A percentile compares a stretch with the other conserved stretches of the same genome.
These are phyloP conservation scores for Fusarium brevicatenulatum DNA, from an alignment of 2,329 filamentous ascomycete species.

Conservation along the genomic window DNA sequence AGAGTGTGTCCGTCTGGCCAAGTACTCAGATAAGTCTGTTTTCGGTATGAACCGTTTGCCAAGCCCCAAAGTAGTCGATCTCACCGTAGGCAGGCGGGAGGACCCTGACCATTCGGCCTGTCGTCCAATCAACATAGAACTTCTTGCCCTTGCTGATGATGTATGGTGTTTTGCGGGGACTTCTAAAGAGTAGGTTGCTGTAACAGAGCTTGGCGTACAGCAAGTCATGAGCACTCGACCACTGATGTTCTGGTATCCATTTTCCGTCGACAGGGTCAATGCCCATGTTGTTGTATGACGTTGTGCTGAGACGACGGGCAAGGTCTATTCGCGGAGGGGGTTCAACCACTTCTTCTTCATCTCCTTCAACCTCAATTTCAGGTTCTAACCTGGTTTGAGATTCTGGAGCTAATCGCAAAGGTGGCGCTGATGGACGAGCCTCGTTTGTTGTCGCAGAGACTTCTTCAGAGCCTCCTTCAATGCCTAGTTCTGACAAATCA, in stretches of 20 bases:
- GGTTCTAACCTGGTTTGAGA: slow-evolving; percentile 38
- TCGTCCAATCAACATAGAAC: slow-evolving; percentile 69
- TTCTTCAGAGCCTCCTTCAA: slow-evolving; percentile 33
- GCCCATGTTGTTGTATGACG: slow-evolving; percentile 57
- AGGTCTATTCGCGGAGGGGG: slow-evolving; percentile 47
- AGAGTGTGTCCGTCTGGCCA: slow-evolving; percentile 12
- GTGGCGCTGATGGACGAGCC: slow-evolving; percentile 24
- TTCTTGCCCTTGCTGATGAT: slow-evolving; percentile 66
- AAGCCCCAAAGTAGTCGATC: slow-evolving; percentile 59
- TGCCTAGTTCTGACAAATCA: slow-evolving; percentile 40
- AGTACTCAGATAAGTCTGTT: slow-evolving; percentile 55
- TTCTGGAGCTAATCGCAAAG: slow-evolving; percentile 25
- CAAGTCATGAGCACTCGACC: slow-evolving; percentile 66
- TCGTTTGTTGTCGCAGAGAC: slow-evolving; percentile 36
- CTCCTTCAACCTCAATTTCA: slow-evolving; percentile 36
- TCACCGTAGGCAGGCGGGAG: slow-evolving; percentile 66
- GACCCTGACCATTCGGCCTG: slow-evolving; percentile 64
- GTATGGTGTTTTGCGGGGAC: slow-evolving; percentile 67
- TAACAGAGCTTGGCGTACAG: slow-evolving; percentile 70
- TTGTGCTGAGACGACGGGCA: slow-evolving; percentile 55
- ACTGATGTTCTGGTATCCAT: slow-evolving; percentile 65
- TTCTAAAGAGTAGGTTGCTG: slow-evolving; percentile 65
- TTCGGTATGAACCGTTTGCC: slow-evolving; percentile 61
- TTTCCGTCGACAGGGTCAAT: slow-evolving; percentile 63
- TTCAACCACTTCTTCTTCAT: slow-evolving; percentile 32